A percentile compares a stretch with the other conserved stretches of the same genome.
These are phyloP conservation scores for Beauveria scarabaeidicola DNA, from an alignment of 2,329 filamentous ascomycete species.

Conservation along the genomic window DNA sequence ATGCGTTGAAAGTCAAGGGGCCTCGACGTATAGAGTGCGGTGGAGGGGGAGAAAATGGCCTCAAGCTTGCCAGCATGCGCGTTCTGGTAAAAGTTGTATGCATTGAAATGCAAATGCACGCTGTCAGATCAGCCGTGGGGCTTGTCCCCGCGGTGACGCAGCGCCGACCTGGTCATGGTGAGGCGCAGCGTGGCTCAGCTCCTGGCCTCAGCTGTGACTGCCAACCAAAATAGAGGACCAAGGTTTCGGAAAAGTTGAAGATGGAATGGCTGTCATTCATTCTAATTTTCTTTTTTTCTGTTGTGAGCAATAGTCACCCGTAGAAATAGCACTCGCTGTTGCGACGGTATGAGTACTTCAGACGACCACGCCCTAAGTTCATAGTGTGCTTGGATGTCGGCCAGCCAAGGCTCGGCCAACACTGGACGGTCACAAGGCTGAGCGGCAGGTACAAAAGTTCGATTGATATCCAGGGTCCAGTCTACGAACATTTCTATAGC, in stretches of 20 bases:
- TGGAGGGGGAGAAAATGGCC: not conserved
- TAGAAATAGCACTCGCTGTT: too few relatives aligned
- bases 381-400: not conserved
- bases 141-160: constrained; percentile 20
- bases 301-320: too few relatives aligned
- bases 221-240: not conserved
- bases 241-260: not conserved
- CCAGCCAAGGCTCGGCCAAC: not conserved
- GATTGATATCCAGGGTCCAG: not conserved
- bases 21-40: not conserved
- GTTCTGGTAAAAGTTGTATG: not conserved
- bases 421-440: not conserved
- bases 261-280: too few relatives aligned
- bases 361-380: not conserved
- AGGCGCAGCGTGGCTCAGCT: constrained; percentile 20
- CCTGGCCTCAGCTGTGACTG: not conserved
- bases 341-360: not conserved
- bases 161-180: constrained; percentile 5
- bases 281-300: too few relatives aligned
- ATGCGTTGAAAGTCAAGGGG: not conserved
- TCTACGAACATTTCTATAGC: not conserved
- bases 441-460: not conserved
- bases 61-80: not conserved
- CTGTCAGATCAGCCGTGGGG: constrained; percentile 7
- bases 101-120: not conserved